Evolutionary conservation across 306 rosid species (phyloP).

Genomic region (Castanospermum australe): DNA sequence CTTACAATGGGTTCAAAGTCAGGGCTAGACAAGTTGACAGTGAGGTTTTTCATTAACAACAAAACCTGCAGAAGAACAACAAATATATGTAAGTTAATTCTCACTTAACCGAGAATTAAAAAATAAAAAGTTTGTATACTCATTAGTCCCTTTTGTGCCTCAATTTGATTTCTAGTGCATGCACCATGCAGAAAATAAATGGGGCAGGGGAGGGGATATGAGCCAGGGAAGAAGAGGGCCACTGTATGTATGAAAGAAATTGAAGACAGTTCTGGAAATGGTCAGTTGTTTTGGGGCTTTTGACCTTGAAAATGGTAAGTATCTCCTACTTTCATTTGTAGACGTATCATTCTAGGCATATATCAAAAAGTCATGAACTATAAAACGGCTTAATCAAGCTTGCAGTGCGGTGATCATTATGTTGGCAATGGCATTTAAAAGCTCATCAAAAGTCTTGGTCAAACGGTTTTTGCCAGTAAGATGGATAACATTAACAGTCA

Average conservation of each 20-base stretch:
- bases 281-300: neutral
- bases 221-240: neutral
- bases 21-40: slow-evolving; percentile 70
- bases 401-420: neutral
- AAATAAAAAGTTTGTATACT: neutral
- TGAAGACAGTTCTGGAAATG: neutral
- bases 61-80: slow-evolving; percentile 57
- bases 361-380: neutral
- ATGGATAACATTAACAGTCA: too few relatives aligned
- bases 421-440: too few relatives aligned
- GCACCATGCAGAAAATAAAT: too few relatives aligned
- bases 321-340: neutral
- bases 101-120: neutral
- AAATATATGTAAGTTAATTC: neutral
- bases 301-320: neutral
- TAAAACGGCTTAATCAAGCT: neutral
- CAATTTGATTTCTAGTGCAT: neutral
- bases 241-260: neutral
- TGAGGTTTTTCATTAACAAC: slow-evolving; percentile 85
- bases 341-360: neutral
- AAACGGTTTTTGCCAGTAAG: too few relatives aligned
- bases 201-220: neutral
- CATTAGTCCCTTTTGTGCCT: neutral
- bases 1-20: slow-evolving; percentile 75
- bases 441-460: too few relatives aligned